phyloP scores from a whole-genome alignment of 345 rosid genomes.

The Carallia brachiata region DNA sequence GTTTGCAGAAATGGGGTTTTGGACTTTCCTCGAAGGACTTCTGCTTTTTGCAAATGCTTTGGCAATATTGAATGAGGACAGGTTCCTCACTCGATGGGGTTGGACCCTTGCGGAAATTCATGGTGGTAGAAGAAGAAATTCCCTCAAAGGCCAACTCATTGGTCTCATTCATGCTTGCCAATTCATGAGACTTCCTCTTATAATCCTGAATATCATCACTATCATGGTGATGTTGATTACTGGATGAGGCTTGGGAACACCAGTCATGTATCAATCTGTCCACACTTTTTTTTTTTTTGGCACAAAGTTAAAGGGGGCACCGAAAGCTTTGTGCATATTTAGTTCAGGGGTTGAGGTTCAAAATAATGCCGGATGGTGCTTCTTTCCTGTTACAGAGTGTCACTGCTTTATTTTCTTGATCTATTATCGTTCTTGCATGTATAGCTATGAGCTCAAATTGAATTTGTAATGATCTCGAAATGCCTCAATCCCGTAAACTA shows the following conservation, averaged over 20 bases:
- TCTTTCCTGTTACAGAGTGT: too few relatives aligned
- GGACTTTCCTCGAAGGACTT: slow-evolving; percentile 44
- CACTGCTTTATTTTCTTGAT: too few relatives aligned
- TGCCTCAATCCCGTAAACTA: too few relatives aligned
- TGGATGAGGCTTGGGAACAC: slow-evolving; percentile 25
- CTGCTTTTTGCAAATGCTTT: slow-evolving; percentile 46
- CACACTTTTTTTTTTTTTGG: neutral
- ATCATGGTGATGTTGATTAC: slow-evolving; percentile 39
- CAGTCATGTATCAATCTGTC: neutral
- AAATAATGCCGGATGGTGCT: neutral
- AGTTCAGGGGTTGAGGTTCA: neutral
- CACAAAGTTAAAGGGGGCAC: too few relatives aligned
- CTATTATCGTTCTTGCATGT: too few relatives aligned
- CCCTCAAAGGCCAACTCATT: slow-evolving; percentile 39
- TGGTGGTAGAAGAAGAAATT: slow-evolving; percentile 29
- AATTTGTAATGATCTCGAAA: too few relatives aligned
- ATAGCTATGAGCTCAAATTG: too few relatives aligned
- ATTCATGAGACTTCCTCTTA: slow-evolving; percentile 48
- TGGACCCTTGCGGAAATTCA: slow-evolving; percentile 52
- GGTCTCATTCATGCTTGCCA: slow-evolving; percentile 54
- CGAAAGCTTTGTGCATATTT: neutral
- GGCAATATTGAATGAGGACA: slow-evolving; percentile 51
- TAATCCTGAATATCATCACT: slow-evolving; percentile 35
- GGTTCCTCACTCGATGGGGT: slow-evolving; percentile 46
- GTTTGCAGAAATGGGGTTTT: slow-evolving; percentile 41